A percentile compares a stretch with the other conserved stretches of the same genome.
phyloP scores from a whole-genome alignment of 768 basidiomycete genomes.

The Leccinum boreale region DNA sequence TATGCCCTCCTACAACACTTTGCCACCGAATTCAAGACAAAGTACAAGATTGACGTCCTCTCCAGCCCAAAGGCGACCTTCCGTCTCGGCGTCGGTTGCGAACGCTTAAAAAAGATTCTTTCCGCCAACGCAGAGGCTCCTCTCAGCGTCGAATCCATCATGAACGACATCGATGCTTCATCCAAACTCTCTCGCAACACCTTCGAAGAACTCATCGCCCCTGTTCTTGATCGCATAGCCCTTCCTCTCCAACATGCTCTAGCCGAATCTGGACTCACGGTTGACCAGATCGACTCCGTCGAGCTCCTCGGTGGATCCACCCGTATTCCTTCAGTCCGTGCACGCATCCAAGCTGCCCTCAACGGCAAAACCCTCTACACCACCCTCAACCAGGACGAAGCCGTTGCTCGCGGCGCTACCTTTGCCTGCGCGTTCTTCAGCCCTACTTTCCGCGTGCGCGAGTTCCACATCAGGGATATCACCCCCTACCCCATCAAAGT shows the following conservation, averaged over 20 bases:
- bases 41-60: constrained; percentile 97
- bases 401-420: constrained; percentile 92
- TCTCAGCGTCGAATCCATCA: constrained; percentile 91
- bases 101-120: constrained; percentile 93
- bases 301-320: constrained; percentile 94
- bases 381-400: constrained; percentile 98
- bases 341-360: constrained; percentile 81
- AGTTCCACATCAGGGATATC: constrained; percentile 88
- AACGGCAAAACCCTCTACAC: constrained; percentile 79
- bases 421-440: constrained; percentile 97
- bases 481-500: constrained; percentile 88
- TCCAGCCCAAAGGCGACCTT: constrained; percentile 89
- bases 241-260: constrained; percentile 77
- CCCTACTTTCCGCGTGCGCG: constrained; percentile 96
- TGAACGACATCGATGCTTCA: constrained; percentile 92
- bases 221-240: constrained; percentile 73
- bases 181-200: constrained; percentile 81
- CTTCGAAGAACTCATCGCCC: constrained; percentile 74
- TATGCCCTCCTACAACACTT: constrained; percentile 87
- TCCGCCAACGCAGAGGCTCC: constrained; percentile 90
- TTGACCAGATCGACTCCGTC: constrained; percentile 85
- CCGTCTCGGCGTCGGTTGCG: constrained; percentile 84
- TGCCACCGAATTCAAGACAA: constrained; percentile 86
- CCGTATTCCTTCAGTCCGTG: constrained; percentile 89
- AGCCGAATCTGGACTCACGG: constrained; percentile 70